Conservation (phyloP, 2,329 filamentous ascomycete species). For the Helicocarpus griseus region DNA sequence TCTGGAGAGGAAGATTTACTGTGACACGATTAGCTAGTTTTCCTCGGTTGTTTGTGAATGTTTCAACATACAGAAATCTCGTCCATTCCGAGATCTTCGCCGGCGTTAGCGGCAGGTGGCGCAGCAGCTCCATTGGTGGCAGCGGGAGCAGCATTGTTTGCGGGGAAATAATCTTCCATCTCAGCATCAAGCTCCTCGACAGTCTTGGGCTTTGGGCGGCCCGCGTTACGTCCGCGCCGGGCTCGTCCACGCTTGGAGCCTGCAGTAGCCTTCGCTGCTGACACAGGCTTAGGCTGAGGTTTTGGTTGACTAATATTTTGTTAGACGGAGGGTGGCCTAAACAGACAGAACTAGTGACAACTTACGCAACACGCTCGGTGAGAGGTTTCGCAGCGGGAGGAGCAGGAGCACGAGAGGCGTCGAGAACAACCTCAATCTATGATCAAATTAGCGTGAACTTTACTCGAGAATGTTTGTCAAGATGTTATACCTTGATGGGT, state of each 20-base stretch:
- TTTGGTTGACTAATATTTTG: slow-evolving; percentile 51
- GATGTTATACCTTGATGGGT: slow-evolving; percentile 69
- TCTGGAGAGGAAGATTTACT: background rate
- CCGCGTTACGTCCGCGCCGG: slow-evolving; percentile 50
- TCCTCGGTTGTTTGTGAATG: background rate
- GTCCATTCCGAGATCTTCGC: slow-evolving; percentile 46
- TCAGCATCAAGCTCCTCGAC: slow-evolving; percentile 92
- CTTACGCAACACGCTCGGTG: slow-evolving; percentile 71
- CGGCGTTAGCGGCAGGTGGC: slow-evolving; percentile 39
- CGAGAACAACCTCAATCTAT: slow-evolving; percentile 84
- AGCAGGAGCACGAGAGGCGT: slow-evolving; percentile 60
- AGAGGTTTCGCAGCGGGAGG: slow-evolving; percentile 63
- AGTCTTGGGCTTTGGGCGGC: slow-evolving; percentile 70
- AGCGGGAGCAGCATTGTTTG: slow-evolving; percentile 30
- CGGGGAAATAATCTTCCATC: slow-evolving; percentile 86
- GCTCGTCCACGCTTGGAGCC: slow-evolving; percentile 40
- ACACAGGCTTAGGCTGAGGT: slow-evolving; percentile 67
- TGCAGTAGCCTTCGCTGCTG: slow-evolving; percentile 38
- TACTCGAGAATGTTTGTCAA: slow-evolving; percentile 6
- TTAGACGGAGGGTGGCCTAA: background rate
- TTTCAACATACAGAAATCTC: slow-evolving; percentile 42
- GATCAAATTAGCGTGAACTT: slow-evolving; percentile 11
- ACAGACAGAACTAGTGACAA: slow-evolving; percentile 15
- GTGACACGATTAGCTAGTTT: background rate
- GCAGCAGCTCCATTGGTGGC: slow-evolving; percentile 39